These are phyloP conservation scores for Bipolaris victoriae DNA, from an alignment of 2,329 filamentous ascomycete genomes.

Conservation along the genomic window DNA sequence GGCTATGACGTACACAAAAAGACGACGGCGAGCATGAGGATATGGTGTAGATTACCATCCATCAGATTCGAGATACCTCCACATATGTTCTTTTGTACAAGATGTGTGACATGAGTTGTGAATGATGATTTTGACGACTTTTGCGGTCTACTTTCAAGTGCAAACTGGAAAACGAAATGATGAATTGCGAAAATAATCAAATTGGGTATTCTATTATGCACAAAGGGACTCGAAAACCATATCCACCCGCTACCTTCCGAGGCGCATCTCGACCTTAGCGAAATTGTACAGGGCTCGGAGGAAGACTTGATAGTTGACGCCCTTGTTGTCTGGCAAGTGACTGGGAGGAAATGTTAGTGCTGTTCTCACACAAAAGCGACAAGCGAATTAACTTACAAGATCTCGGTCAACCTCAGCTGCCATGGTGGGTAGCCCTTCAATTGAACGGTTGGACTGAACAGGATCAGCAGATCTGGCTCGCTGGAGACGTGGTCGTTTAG, in stretches of 20 bases:
- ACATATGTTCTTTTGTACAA: constrained; percentile 5
- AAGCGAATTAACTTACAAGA: constrained; percentile 65
- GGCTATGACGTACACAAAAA: constrained; percentile 43
- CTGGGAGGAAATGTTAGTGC: constrained; percentile 30
- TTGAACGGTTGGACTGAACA: constrained; percentile 84
- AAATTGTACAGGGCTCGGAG: constrained; percentile 82
- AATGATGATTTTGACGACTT: not conserved
- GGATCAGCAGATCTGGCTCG: constrained; percentile 86
- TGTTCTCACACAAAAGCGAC: not conserved
- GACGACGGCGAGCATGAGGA: constrained; percentile 38
- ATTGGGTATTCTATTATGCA: constrained; percentile 24
- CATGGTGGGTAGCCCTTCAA: constrained; percentile 93
- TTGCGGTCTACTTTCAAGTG: not conserved
- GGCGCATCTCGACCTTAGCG: constrained; percentile 85
- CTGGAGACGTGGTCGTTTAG: constrained; percentile 77
- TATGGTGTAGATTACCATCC: constrained; percentile 40
- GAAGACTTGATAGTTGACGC: constrained; percentile 94
- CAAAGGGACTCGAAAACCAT: constrained; percentile 9
- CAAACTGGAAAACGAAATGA: not conserved
- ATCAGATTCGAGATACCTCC: constrained; percentile 43
- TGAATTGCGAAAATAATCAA: not conserved
- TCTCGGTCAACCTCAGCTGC: constrained; percentile 94
- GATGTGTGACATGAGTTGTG: not conserved
- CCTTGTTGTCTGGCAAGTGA: constrained; percentile 71
- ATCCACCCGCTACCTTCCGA: constrained; percentile 62